Evolutionary conservation across 2,329 filamentous ascomycete genomes (phyloP).

Genomic region (Aspergillus sclerotialis): DNA sequence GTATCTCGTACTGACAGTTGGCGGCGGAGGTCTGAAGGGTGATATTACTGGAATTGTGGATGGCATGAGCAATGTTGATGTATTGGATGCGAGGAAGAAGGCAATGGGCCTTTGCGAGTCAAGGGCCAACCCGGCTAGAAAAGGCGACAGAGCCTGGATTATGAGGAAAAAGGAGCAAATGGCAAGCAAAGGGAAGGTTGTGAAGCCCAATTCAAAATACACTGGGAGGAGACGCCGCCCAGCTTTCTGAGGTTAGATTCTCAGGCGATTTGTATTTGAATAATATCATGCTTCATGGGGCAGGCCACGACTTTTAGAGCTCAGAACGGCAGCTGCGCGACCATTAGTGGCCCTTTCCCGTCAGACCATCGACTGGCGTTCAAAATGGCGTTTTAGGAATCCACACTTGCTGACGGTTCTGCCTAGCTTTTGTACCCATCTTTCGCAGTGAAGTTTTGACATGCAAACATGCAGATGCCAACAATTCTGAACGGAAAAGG

Average conservation of each 20-base stretch:
- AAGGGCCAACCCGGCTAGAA: slow-evolving; percentile 33
- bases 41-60: slow-evolving; percentile 88
- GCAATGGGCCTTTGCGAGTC: slow-evolving; percentile 35
- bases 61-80: slow-evolving; percentile 81
- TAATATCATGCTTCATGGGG: too few relatives aligned
- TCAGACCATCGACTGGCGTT: too few relatives aligned
- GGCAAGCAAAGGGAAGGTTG: slow-evolving; percentile 88
- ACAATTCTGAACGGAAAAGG: too few relatives aligned
- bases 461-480: too few relatives aligned
- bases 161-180: slow-evolving; percentile 74
- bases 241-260: slow-evolving; percentile 54
- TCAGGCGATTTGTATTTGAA: too few relatives aligned
- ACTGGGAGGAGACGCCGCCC: slow-evolving; percentile 80
- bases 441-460: too few relatives aligned
- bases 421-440: too few relatives aligned
- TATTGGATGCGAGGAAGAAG: slow-evolving; percentile 61
- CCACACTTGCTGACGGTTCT: too few relatives aligned
- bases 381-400: too few relatives aligned
- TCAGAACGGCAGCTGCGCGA: too few relatives aligned
- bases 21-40: slow-evolving; percentile 55
- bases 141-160: slow-evolving; percentile 47
- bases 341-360: too few relatives aligned
- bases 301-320: too few relatives aligned
- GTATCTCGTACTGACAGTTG: slow-evolving; percentile 92
- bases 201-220: slow-evolving; percentile 88